Base-by-base conservation (phyloP, 345 rosid species). In the Toxicodendron radicans region DNA sequence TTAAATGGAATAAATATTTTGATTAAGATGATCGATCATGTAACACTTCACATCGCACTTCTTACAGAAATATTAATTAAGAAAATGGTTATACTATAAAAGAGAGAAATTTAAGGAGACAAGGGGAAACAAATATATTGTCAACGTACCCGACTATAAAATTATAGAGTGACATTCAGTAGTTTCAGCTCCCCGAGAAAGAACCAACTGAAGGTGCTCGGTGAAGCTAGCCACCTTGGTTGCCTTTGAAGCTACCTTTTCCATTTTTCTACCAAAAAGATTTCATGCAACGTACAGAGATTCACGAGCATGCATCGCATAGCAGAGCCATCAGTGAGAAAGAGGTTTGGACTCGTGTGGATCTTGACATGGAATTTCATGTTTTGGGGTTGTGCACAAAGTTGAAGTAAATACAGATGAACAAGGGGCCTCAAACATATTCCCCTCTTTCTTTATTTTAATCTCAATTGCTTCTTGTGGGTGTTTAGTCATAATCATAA, bases 201-300 rank as follows among this genome's bases (percentile, higher is more conserved):
- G 70, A 67, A 71, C 48, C 71, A 23, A 68, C 59, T 11, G 79
- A 72, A 72, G 76, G 60, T 41, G 76, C 64, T 38, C 35, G n/a
- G 62, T 32, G 54, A 59, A 45, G 49, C 41, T 48, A 72, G 64
- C 27, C 48, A 60, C 13, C 67, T 61, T 62, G 75, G 58, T 59
- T 27, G 58, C 20, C 35, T 58, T 9, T 27, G 53, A 43, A 17
- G 7, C 45, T 10, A 32, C 7, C 45, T 30, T 14, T 13, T 13
- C 11, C 46, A 24, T 56, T 49, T n/a, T 74, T 68, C 45, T 68
- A 56, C 70, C 66, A 46, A 68, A 71, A 73, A 61, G 0, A n/a
- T 18, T 73, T 11, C 81, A 78, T 78, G 81, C 81, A 73, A 73
- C 63, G 67, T 77, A 65, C 64, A 64, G 58, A 58, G 52, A 62